Percentiles rank a stretch among this genome's conserved stretches.
phyloP scores from a whole-genome alignment of 768 basidiomycete genomes.

The Tylopilus felleus region DNA sequence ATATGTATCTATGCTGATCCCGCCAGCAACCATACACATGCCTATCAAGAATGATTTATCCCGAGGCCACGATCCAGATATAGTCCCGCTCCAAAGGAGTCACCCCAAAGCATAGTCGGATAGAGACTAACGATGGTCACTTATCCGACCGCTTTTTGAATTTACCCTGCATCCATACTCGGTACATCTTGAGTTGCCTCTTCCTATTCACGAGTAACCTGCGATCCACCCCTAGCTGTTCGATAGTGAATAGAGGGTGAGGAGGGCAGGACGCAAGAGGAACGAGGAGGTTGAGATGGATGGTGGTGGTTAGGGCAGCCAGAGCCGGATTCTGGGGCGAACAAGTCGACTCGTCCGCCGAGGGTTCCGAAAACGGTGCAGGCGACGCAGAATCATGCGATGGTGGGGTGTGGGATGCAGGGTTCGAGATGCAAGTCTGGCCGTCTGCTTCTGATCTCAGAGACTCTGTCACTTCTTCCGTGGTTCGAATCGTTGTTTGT shows the following conservation, averaged over 20 bases:
- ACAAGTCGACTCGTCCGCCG: background rate
- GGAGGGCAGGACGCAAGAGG: constrained; percentile 27
- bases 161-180: constrained; percentile 92
- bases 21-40: background rate
- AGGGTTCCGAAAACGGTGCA: background rate
- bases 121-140: background rate
- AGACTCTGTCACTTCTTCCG: constrained; percentile 36
- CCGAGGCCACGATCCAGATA: background rate
- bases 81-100: background rate
- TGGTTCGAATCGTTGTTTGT: constrained; percentile 29
- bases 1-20: background rate
- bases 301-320: constrained; percentile 16
- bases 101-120: background rate
- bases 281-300: constrained; percentile 37
- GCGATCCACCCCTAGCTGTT: constrained; percentile 86
- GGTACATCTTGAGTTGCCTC: constrained; percentile 93
- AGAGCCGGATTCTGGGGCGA: background rate
- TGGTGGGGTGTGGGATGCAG: constrained; percentile 8
- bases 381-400: constrained; percentile 1
- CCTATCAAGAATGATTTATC: background rate
- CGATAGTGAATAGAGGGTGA: constrained; percentile 71
- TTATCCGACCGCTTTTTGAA: constrained; percentile 50
- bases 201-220: constrained; percentile 91
- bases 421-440: background rate
- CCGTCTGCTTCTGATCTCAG: constrained; percentile 19